A percentile compares a stretch with the other conserved stretches of the same genome.
Conservation (phyloP, 495 filamentous ascomycete genomes). For the Xylaria telfairii region DNA sequence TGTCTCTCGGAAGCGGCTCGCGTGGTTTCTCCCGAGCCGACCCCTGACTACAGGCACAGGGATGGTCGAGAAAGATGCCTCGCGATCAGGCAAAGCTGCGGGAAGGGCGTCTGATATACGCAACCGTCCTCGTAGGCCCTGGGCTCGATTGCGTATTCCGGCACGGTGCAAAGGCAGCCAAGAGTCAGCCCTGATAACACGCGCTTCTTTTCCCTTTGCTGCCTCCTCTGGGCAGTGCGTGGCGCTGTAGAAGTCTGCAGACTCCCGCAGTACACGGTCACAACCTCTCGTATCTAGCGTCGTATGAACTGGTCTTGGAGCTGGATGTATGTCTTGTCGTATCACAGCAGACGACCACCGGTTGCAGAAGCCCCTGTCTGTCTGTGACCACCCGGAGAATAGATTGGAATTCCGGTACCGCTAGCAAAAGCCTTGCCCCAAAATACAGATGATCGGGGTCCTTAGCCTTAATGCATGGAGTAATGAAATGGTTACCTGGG, state of each 20-base stretch:
- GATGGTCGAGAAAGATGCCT: not conserved
- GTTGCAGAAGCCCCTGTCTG: not conserved
- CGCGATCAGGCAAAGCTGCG: not conserved
- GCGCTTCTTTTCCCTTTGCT: not conserved
- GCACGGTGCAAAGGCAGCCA: slow-evolving; percentile 6
- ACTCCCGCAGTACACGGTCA: too few species aligned
- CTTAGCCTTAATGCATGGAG: too few species aligned
- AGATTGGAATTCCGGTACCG: not conserved
- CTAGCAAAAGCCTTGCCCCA: too few species aligned
- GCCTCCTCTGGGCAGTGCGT: not conserved
- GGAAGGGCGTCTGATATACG: not conserved
- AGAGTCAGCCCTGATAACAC: not conserved
- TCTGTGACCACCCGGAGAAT: not conserved
- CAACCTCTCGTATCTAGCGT: too few species aligned
- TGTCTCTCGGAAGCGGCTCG: not conserved
- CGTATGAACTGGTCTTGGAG: not conserved
- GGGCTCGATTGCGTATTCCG: not conserved
- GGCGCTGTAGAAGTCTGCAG: not conserved
- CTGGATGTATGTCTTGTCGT: not conserved
- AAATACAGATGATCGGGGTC: not conserved
- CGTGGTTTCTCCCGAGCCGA: not conserved
- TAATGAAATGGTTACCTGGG: not conserved
- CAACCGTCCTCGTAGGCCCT: slow-evolving; percentile 3
- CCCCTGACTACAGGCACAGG: not conserved
- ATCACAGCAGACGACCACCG: slow-evolving; percentile 1